These are phyloP conservation scores for Crithidia sp. DNA, from an alignment of 208 protist genomes.

Conservation along the genomic window DNA sequence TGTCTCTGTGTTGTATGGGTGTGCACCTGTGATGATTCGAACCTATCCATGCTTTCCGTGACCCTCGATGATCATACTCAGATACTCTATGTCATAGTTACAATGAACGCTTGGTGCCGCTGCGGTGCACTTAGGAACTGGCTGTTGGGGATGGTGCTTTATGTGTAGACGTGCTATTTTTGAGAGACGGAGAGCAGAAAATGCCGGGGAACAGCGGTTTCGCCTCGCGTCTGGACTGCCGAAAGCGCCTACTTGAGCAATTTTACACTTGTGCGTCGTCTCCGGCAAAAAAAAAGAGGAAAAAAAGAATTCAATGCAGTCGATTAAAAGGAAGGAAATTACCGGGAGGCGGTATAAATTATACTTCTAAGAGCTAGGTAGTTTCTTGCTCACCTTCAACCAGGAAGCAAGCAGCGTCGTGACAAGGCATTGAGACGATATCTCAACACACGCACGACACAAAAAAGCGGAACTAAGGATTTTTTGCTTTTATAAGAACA, in stretches of 20 bases:
- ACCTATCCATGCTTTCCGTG: conserved; percentile 38
- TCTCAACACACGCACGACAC: too few relatives aligned
- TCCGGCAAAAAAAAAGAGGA: neutral
- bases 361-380: too few relatives aligned
- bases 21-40: conserved; percentile 17
- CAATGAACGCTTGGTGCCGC: neutral
- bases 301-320: neutral
- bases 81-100: conserved; percentile 36
- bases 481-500: too few relatives aligned
- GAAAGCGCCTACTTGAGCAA: too few relatives aligned
- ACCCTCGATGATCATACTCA: conserved; percentile 32
- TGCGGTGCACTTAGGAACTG: neutral
- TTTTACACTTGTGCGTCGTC: too few relatives aligned
- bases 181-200: too few relatives aligned
- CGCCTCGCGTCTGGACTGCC: too few relatives aligned
- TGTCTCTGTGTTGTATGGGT: neutral
- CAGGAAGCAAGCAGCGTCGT: too few relatives aligned
- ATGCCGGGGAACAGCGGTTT: too few relatives aligned
- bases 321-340: neutral
- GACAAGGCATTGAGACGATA: too few relatives aligned
- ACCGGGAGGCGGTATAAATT: neutral
- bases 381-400: too few relatives aligned
- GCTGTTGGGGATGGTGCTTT: neutral
- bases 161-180: neutral
- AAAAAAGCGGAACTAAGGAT: too few relatives aligned